Conservation (phyloP, 371 early-diverging fungal species). For the Mortierella sp. region DNA sequence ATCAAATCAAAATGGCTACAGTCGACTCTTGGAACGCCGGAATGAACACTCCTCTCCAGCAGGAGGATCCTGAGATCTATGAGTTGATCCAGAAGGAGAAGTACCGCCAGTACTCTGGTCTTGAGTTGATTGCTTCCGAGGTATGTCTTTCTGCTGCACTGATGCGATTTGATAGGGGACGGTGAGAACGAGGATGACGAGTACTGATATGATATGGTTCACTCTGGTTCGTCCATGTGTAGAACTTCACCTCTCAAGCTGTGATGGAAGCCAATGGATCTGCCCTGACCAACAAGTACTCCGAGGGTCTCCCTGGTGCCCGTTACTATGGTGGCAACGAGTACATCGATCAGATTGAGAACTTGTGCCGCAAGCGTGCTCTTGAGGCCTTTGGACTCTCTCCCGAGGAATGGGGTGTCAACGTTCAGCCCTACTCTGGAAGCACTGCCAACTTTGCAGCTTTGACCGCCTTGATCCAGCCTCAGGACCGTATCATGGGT, state of each 20-base stretch:
- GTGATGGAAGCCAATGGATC: slow-evolving; percentile 99
- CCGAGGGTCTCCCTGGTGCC: slow-evolving; percentile 97
- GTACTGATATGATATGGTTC: no score
- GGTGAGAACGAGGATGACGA: no score
- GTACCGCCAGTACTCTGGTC: slow-evolving; percentile 94
- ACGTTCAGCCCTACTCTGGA: slow-evolving; percentile 99
- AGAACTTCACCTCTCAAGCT: slow-evolving; percentile 98
- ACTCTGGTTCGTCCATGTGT: no score
- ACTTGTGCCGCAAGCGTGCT: slow-evolving; percentile 96
- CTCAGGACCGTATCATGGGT: slow-evolving; percentile 99
- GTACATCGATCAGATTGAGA: slow-evolving; percentile 96
- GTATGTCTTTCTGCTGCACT: slow-evolving; percentile 59
- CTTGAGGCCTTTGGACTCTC: slow-evolving; percentile 93
- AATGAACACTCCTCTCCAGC: slow-evolving; percentile 82
- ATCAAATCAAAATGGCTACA: slow-evolving; percentile 37
- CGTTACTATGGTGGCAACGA: slow-evolving; percentile 98
- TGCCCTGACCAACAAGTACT: slow-evolving; percentile 99
- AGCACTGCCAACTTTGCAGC: slow-evolving; percentile 99
- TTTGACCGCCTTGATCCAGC: slow-evolving; percentile 94
- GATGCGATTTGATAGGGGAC: no score
- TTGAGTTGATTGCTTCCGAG: slow-evolving; percentile 99
- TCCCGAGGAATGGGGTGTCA: slow-evolving; percentile 98
- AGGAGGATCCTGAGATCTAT: slow-evolving; percentile 94
- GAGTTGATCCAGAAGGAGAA: slow-evolving; percentile 96
- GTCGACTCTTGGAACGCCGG: slow-evolving; percentile 66